phyloP scores from a whole-genome alignment of 345 rosid genomes.

The Boechera stricta region DNA sequence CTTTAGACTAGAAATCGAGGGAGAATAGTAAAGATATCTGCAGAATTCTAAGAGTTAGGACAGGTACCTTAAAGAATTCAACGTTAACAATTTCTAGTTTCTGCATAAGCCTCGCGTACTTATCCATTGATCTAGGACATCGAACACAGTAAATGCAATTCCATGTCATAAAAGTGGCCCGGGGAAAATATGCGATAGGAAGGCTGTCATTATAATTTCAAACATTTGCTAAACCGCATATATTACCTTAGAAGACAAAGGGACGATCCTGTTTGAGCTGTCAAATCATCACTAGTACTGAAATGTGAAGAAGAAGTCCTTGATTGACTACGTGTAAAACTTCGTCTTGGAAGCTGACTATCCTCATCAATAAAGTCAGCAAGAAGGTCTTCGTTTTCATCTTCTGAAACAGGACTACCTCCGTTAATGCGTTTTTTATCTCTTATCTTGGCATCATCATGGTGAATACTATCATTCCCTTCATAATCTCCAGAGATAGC shows the following conservation, averaged over 20 bases:
- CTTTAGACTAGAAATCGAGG: slow-evolving; percentile 45
- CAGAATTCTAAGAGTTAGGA: slow-evolving; percentile 9
- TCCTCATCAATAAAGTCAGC: slow-evolving; percentile 98
- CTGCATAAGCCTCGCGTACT: slow-evolving; percentile 98
- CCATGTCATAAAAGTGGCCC: slow-evolving; percentile 2
- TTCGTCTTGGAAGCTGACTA: slow-evolving; percentile 97
- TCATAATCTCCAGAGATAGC: slow-evolving; percentile 53
- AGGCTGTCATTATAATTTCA: slow-evolving; percentile 18
- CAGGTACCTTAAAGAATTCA: slow-evolving; percentile 87
- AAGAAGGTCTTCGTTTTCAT: slow-evolving; percentile 96
- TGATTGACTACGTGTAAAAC: slow-evolving; percentile 56
- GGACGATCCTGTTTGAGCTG: slow-evolving; percentile 94
- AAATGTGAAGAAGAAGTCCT: slow-evolving; percentile 54
- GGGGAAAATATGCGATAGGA: slow-evolving; percentile 15
- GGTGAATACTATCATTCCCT: slow-evolving; percentile 51
- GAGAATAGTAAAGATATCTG: slow-evolving; percentile 23
- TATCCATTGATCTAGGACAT: slow-evolving; percentile 87
- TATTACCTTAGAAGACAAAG: slow-evolving; percentile 90
- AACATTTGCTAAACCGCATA: slow-evolving; percentile 27
- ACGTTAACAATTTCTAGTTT: slow-evolving; percentile 91
- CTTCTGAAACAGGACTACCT: slow-evolving; percentile 63
- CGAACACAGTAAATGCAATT: slow-evolving; percentile 38
- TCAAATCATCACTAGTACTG: slow-evolving; percentile 73
- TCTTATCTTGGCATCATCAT: slow-evolving; percentile 47
- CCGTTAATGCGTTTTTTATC: slow-evolving; percentile 59